phyloP scores from a whole-genome alignment of 2,329 filamentous ascomycete genomes.

The Claviceps maximensis region DNA sequence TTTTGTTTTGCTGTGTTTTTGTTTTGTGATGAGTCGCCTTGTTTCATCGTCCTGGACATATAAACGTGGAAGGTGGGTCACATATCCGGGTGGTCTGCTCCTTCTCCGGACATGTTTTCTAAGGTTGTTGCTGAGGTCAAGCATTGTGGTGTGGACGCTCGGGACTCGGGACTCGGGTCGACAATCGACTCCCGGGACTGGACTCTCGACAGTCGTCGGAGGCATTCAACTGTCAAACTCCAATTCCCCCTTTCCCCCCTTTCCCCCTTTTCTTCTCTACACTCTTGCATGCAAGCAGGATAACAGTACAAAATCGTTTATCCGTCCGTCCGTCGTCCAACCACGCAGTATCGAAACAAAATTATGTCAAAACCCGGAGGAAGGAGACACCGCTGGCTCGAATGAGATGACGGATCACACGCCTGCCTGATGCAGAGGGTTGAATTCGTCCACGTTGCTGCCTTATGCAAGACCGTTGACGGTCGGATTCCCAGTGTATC shows the following conservation, averaged over 20 bases:
- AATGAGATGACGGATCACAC: background rate
- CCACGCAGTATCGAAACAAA: background rate
- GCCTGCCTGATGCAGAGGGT: background rate
- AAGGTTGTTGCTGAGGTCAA: too few species aligned
- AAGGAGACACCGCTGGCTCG: background rate
- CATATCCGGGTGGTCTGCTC: background rate
- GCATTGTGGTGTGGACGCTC: too few species aligned
- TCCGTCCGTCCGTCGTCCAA: background rate
- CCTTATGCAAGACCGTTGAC: background rate
- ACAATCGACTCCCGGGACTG: too few species aligned
- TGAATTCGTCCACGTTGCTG: conserved; percentile 1
- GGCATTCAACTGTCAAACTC: too few species aligned
- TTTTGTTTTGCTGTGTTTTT: background rate
- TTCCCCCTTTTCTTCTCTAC: too few species aligned
- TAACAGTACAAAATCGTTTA: background rate
- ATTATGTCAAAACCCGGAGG: background rate
- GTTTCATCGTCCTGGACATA: background rate
- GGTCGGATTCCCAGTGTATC: background rate
- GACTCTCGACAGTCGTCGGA: too few species aligned
- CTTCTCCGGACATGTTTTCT: background rate
- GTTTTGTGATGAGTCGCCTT: background rate
- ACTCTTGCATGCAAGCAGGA: background rate
- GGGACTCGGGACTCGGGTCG: too few species aligned
- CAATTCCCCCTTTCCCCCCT: too few species aligned
- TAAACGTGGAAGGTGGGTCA: background rate